Percentiles rank a stretch among this genome's conserved stretches.
These are phyloP conservation scores for Drechmeria coniospora DNA, from an alignment of 2,329 filamentous ascomycete genomes.

Conservation along the genomic window DNA sequence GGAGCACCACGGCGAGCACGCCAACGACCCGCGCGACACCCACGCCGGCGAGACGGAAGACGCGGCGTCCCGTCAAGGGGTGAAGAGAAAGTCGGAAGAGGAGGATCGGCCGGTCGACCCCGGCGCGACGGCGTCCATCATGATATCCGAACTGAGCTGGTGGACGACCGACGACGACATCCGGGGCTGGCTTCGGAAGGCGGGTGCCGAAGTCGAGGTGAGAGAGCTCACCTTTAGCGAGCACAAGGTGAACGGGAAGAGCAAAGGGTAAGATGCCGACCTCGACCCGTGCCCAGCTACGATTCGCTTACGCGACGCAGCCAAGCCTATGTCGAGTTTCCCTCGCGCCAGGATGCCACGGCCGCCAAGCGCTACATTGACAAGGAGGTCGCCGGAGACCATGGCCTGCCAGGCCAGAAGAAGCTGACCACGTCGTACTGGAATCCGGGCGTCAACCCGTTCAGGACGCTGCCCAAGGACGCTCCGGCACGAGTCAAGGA, in stretches of 20 bases:
- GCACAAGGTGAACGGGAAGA: conserved; percentile 98
- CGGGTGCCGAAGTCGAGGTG: conserved; percentile 68
- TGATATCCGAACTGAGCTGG: conserved; percentile 87
- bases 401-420: conserved; percentile 42
- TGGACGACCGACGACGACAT: conserved; percentile 95
- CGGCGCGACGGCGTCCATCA: conserved; percentile 51
- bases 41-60: conserved; percentile 10
- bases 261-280: conserved; percentile 60
- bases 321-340: conserved; percentile 74
- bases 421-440: conserved; percentile 63
- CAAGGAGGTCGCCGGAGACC: conserved; percentile 34
- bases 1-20: conserved; percentile 13
- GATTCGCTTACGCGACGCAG: conserved; percentile 16
- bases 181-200: conserved; percentile 67
- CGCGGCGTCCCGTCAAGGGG: conserved; percentile 24
- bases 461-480: conserved; percentile 82
- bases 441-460: conserved; percentile 66
- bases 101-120: conserved; percentile 44
- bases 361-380: conserved; percentile 75
- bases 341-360: conserved; percentile 68
- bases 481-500: conserved; percentile 51
- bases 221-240: conserved; percentile 94
- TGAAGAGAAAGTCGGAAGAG: conserved; percentile 45
- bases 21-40: no score
- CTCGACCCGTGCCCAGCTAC: not conserved